Percentiles rank a stretch among this genome's conserved stretches.
These are phyloP conservation scores for Dothistroma septosporum DNA, from an alignment of 2,329 filamentous ascomycete species.

Conservation along the genomic window DNA sequence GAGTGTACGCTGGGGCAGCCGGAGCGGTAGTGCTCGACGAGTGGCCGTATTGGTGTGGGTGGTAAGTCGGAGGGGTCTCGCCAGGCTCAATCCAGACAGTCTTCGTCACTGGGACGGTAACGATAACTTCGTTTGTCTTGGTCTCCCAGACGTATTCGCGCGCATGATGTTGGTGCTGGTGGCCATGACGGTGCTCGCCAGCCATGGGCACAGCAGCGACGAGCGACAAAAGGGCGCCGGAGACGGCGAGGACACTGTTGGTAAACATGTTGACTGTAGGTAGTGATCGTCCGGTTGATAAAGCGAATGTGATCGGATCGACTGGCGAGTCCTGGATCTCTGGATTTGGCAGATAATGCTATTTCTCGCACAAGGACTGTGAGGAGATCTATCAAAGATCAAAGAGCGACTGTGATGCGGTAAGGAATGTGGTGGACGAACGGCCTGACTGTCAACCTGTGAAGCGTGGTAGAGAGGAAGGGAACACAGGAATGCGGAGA, in stretches of 20 bases:
- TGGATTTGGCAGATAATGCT: conserved; percentile 8
- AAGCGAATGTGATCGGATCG: conserved; percentile 18
- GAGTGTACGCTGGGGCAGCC: conserved; percentile 11
- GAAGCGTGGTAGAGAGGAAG: conserved; percentile 20
- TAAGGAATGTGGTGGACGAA: conserved; percentile 25
- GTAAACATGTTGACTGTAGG: conserved; percentile 26
- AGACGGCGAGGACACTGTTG: conserved; percentile 30
- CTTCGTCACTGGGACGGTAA: conserved; percentile 47
- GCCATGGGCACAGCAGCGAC: conserved; percentile 32
- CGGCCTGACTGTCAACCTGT: conserved; percentile 24
- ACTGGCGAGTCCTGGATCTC: conserved; percentile 17
- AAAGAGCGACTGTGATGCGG: conserved; percentile 20
- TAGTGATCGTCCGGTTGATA: conserved; percentile 14
- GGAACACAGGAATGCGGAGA: conserved; percentile 13
- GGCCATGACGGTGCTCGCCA: conserved; percentile 15
- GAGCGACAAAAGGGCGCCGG: conserved; percentile 29
- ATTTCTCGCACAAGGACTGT: conserved; percentile 20
- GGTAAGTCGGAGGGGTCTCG: conserved; percentile 24
- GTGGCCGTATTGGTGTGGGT: conserved; percentile 10
- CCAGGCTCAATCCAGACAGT: conserved; percentile 46
- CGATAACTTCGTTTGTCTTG: conserved; percentile 45
- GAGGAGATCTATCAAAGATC: conserved; percentile 27
- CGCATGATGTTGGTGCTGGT: conserved; percentile 29
- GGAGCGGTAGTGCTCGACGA: conserved; percentile 9
- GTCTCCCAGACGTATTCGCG: conserved; percentile 50